phyloP scores from a whole-genome alignment of 2,329 filamentous ascomycete genomes.

The Cladobotryum mycophilum region DNA sequence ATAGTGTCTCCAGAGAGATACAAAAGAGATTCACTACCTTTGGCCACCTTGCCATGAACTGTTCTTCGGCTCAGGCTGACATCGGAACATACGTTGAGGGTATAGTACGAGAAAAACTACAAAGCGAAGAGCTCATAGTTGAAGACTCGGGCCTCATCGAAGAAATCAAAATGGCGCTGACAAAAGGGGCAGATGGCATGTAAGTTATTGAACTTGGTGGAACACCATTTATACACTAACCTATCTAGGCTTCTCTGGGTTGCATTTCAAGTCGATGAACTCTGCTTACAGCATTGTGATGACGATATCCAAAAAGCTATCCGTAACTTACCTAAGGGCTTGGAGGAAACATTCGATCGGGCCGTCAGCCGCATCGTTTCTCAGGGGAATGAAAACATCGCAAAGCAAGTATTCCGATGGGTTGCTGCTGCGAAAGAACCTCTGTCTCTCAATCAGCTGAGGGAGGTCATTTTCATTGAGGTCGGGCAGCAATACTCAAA shows the following conservation, averaged over 20 bases:
- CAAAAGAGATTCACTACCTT: constrained; percentile 6
- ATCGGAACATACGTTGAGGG: constrained; percentile 12
- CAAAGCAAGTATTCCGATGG: constrained; percentile 17
- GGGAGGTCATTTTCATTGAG: constrained; percentile 31
- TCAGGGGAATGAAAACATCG: neutral
- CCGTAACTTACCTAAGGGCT: constrained; percentile 9
- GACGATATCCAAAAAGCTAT: constrained; percentile 13
- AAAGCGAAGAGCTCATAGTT: constrained; percentile 14
- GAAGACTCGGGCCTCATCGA: constrained; percentile 15
- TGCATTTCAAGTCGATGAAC: constrained; percentile 28
- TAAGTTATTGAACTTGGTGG: constrained; percentile 14
- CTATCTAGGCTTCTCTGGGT: constrained; percentile 34
- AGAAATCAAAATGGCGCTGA: constrained; percentile 23
- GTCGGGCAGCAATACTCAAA: constrained; percentile 20
- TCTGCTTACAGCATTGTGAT: constrained; percentile 24
- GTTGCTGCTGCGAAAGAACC: constrained; percentile 25
- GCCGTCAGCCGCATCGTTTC: constrained; percentile 11
- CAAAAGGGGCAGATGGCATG: constrained; percentile 28
- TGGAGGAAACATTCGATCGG: constrained; percentile 13
- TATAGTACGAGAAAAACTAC: constrained; percentile 4
- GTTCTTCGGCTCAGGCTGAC: neutral
- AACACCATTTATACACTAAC: neutral
- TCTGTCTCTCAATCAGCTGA: constrained; percentile 29
- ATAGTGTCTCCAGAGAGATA: constrained; percentile 16
- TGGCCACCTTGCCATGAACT: constrained; percentile 7